Base-by-base conservation (phyloP, 192 early-diverging fungal species). In the Phlyctochytrium bullatum region DNA sequence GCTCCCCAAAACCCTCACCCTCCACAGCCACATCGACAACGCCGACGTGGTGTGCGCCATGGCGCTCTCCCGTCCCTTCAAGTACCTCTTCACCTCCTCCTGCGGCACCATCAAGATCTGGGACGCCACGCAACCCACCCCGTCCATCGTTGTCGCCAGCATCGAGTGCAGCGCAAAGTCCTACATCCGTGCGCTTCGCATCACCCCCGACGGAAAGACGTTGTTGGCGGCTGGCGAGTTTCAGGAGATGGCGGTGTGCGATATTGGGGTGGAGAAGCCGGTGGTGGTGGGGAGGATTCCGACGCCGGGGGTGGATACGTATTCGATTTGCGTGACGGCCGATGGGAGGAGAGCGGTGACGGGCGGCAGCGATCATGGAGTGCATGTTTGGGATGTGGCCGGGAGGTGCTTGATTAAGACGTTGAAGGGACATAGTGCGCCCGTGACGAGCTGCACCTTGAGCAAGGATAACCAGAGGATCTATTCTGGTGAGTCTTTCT, bases 31-130 rank as follows among this genome's bases (percentile, higher is more conserved):
- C 23, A 52, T 63, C 16, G 3, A 51, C 28, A 61, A 61, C 61
- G 52, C 36, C n/a, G 47, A 69, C 12, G 60, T 62, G 4, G 68
- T 69, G 12, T 69, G 60, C 34, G 68, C 68, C 6, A 69, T 69
- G 68, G 68, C 68, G 4, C 12, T 69, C 27, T 40, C 34, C 32
- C 3, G 61, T 14, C 68, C 68, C 16, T 69, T 69, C 50, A 69
- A 69, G 34, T 69, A 69, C 61, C 50, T 69, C 14, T 69, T 69
- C 34, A 63, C 68, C 0, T 58, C 50, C 6, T 62, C 27, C 27
- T 4, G 6, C 59, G 61, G 52, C 0, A 52, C 61, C 3, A 53
- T 69, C 40, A 69, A 69, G 47, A 69, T 69, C 53, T 69, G 68
- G 68, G 68, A 69, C 50, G 23, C 60, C 33, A 32, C 34, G 6